Percentiles rank a stretch among this genome's conserved stretches.
phyloP scores from a whole-genome alignment of 495 filamentous ascomycete species.

The Trichodelitschia bisporula region DNA sequence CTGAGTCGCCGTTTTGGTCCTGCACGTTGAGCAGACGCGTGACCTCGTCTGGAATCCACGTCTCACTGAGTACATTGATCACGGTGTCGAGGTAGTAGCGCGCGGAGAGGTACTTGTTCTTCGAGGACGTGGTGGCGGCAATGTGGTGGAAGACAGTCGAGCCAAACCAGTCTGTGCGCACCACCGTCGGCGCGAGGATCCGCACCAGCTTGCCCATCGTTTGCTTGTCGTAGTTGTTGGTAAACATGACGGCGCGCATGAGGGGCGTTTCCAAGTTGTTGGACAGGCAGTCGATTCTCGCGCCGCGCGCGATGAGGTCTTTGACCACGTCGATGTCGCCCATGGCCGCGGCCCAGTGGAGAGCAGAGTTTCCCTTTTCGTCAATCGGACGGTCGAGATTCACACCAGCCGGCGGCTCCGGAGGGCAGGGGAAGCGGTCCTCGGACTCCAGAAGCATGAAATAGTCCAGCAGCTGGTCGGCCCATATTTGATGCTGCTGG shows the following conservation, averaged over 20 bases:
- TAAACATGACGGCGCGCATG: conserved; percentile 85
- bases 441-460: conserved; percentile 61
- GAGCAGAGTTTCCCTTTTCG: conserved; percentile 60
- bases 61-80: conserved; percentile 57
- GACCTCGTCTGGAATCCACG: conserved; percentile 38
- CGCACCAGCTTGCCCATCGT: conserved; percentile 65
- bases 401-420: conserved; percentile 57
- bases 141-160: conserved; percentile 86
- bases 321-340: conserved; percentile 79
- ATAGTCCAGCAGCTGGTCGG: conserved; percentile 81
- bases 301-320: conserved; percentile 53
- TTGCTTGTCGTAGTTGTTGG: conserved; percentile 79
- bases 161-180: conserved; percentile 45
- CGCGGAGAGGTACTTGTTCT: conserved; percentile 57
- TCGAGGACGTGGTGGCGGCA: conserved; percentile 52
- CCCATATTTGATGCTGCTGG: conserved; percentile 68
- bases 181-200: conserved; percentile 51
- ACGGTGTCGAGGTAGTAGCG: conserved; percentile 81
- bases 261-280: conserved; percentile 75
- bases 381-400: conserved; percentile 77
- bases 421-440: conserved; percentile 38
- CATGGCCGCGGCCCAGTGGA: conserved; percentile 98
- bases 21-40: conserved; percentile 43
- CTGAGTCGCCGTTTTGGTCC: conserved; percentile 70
- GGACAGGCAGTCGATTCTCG: conserved; percentile 40